phyloP scores from a whole-genome alignment of 495 filamentous ascomycete species.

The Platismatia glauca region DNA sequence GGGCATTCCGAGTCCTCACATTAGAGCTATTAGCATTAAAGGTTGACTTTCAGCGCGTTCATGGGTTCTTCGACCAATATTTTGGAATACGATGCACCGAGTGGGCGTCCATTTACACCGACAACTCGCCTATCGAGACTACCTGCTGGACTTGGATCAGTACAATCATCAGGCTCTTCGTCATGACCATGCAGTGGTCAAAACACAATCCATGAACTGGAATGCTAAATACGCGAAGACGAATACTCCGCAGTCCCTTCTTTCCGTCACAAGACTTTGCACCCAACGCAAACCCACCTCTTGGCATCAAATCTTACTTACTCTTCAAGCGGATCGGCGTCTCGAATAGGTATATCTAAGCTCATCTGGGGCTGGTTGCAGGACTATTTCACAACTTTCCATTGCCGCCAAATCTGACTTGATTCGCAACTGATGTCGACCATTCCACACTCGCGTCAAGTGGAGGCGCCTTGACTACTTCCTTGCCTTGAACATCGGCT shows the following conservation, averaged over 20 bases:
- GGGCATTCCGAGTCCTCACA: neutral
- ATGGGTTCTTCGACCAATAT: neutral
- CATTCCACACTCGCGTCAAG: neutral
- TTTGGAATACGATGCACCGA: neutral
- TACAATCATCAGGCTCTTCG: neutral
- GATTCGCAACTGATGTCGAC: neutral
- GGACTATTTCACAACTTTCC: neutral
- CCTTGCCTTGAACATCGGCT: too few species aligned
- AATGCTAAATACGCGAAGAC: neutral
- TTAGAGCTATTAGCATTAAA: neutral
- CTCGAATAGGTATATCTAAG: neutral
- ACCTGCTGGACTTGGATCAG: neutral
- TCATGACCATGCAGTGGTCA: neutral
- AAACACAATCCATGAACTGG: too few species aligned
- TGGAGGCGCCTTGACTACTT: neutral
- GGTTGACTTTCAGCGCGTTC: neutral
- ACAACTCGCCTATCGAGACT: neutral
- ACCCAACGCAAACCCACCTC: neutral
- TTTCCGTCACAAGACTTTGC: neutral
- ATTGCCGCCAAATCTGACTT: neutral
- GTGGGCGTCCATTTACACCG: neutral
- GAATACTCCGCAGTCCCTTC: neutral
- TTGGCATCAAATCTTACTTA: neutral
- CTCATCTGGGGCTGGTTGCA: neutral
- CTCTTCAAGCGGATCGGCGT: neutral